Evolutionary conservation across 805 yeast genomes (phyloP), one percentile per base, ranked within the genome.

Genomic region (Priceomyces melissophilus): DNA sequence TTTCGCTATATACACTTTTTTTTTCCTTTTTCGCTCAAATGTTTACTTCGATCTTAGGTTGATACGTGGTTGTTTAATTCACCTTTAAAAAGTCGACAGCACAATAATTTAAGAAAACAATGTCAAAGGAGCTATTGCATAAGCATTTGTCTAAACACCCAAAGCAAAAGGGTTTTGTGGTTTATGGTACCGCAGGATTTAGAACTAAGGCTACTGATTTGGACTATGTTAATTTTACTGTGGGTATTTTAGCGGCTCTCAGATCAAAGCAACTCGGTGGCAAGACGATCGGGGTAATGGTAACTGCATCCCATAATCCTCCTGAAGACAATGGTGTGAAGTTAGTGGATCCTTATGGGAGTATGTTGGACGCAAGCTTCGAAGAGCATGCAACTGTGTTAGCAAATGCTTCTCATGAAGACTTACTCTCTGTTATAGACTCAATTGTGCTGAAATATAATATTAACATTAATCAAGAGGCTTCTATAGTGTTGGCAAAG

Each of bases 101-200:
- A 17, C 26, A 15, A 12, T 32, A 14, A 32, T 30, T 16, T 16
- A 16, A 12, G 16, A 20, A 17, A 37, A 38, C n/a, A 41, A 38
- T 38, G 11, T 20, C 40, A 8, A 29, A 39, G 25, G 40, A 37
- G 15, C 7, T 13, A 5, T 39, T 43, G 27, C 20, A 20, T 14
- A 17, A 37, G 17, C 32, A 37, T 25, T 36, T 50, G 13, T 17
- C 26, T 29, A 58, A 50, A 30, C 73, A 75, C 46, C 73, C 73
- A 23, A 78, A 76, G 41, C 79, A 82, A 2, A 57, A 50, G 14
- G 40, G 56, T 31, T 44, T 39, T 10, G 83, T 79, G 55, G 64
- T 78, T 12, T 93, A 93, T 55, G 99, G 99, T n/a, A 93, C 99
- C 1, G 99, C 99, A 2, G 99, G 99, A 7, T 93, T 93, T 67